Percentiles rank a stretch among this genome's conserved stretches.
Conservation (phyloP, 768 basidiomycete genomes). For the Lactarius trivialis region DNA sequence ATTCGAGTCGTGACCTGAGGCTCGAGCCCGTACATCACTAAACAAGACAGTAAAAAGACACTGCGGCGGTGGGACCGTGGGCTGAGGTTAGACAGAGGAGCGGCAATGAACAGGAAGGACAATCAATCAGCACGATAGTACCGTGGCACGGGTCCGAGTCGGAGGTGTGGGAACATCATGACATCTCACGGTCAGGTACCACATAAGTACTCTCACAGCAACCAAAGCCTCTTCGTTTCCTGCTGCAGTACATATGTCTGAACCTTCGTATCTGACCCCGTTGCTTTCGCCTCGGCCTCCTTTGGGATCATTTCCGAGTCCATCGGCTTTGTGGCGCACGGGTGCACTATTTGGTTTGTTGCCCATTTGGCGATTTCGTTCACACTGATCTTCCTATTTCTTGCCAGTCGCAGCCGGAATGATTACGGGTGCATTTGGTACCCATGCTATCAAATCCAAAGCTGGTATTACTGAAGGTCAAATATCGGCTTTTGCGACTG, state of each 20-base stretch:
- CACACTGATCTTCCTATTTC: neutral
- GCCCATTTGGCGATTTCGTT: neutral
- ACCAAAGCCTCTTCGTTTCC: neutral
- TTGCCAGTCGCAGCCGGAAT: conserved; percentile 44
- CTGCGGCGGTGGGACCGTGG: too few relatives aligned
- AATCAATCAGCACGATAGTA: too few relatives aligned
- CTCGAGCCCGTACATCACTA: too few relatives aligned
- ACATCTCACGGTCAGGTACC: too few relatives aligned
- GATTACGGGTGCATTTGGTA: conserved; percentile 59
- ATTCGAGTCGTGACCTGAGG: too few relatives aligned
- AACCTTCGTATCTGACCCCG: conserved; percentile 25
- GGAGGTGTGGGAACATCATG: too few relatives aligned
- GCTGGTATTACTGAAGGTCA: conserved; percentile 44
- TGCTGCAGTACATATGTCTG: conserved; percentile 22
- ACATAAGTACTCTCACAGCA: too few relatives aligned
- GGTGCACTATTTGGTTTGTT: conserved; percentile 16
- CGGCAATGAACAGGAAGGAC: too few relatives aligned
- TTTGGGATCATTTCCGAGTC: conserved; percentile 7
- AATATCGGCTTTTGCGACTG: conserved; percentile 56
- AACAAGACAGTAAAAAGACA: too few relatives aligned
- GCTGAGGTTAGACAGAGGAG: too few relatives aligned
- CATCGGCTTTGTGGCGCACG: conserved; percentile 22
- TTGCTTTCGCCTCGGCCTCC: conserved; percentile 22
- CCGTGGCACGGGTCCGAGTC: too few relatives aligned
- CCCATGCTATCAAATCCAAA: conserved; percentile 50